Evolutionary conservation across 164 flowering plant species (phyloP), one percentile per base, ranked within the genome.

Genomic region (Warburgia ugandensis): DNA sequence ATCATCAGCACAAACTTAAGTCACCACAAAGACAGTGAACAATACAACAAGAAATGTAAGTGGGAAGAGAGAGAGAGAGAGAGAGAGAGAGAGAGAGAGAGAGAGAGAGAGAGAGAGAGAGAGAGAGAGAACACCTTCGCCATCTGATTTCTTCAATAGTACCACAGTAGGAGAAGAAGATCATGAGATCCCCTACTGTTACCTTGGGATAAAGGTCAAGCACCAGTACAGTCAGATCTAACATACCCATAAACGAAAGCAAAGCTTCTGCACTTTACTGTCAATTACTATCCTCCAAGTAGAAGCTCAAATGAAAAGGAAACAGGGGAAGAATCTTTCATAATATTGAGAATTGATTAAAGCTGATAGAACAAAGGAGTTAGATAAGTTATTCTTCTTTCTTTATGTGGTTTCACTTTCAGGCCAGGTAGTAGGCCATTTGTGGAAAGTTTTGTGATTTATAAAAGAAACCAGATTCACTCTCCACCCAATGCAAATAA

Each of bases 151-250:
- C 3, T 8, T 51, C 36, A 8, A 49, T 27, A 4, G 50, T 50
- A 14, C 56, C 62, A 6, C 62, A 58, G 55, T 58, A 58, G 20
- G 50, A 42, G 44, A 58, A 58, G 62, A 68, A 75, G n/a, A 2
- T 44, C 25, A 26, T 31, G 11, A 75, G 48, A 29, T 75, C 76
- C 22, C 21, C 25, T 19, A 38, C 50, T 6, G 66, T 66, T 17
- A 57, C 68, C 35, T 25, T 60, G 17, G 72, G 67, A 29, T 73
- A 62, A 47, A 68, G 59, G 50, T 61, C 46, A 50, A 56, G 64
- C 45, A 71, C 69, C 16, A 55, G 59, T 32, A 71, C 45, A 1
- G 64, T 66, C 36, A 51, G 45, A 28, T 51, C 55, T 45, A 51
- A 7, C 7, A 8, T 11, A n/a, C 16, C 43, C 44, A 51, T 27